phyloP scores from a whole-genome alignment of 257 asterid genomes.

The Echium plantagineum region DNA sequence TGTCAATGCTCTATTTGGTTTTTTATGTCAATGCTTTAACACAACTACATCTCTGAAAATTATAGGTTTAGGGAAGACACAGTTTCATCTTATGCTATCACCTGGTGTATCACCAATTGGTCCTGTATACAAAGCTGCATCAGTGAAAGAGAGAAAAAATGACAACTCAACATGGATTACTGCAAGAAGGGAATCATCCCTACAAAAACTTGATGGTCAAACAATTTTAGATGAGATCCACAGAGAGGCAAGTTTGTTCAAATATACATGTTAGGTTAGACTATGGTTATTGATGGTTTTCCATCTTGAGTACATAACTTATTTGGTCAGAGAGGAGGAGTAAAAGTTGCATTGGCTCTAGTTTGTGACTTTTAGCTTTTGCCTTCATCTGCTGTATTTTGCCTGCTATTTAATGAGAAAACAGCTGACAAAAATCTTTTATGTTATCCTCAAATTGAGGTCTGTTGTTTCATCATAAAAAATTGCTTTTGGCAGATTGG shows the following conservation, averaged over 20 bases:
- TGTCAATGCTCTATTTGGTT: neutral
- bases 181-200: constrained; percentile 39
- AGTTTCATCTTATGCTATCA: constrained; percentile 60
- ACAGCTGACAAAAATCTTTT: neutral
- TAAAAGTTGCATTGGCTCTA: neutral
- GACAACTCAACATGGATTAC: constrained; percentile 49
- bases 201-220: constrained; percentile 57
- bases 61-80: constrained; percentile 61
- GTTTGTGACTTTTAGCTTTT: neutral
- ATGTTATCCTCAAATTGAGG: neutral
- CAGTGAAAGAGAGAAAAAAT: constrained; percentile 31
- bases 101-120: constrained; percentile 69
- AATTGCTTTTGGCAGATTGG: constrained; percentile 43
- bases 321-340: no score
- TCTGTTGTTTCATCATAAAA: neutral
- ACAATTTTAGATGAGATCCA: constrained; percentile 47
- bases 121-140: constrained; percentile 46
- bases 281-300: neutral
- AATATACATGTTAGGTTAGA: neutral
- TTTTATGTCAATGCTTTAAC: no score
- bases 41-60: neutral
- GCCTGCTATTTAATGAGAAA: neutral
- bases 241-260: constrained; percentile 37
- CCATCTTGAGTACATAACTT: no score
- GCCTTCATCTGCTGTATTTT: neutral